Conservation (phyloP, 164 flowering plant species). For the Amborella trichopoda region DNA sequence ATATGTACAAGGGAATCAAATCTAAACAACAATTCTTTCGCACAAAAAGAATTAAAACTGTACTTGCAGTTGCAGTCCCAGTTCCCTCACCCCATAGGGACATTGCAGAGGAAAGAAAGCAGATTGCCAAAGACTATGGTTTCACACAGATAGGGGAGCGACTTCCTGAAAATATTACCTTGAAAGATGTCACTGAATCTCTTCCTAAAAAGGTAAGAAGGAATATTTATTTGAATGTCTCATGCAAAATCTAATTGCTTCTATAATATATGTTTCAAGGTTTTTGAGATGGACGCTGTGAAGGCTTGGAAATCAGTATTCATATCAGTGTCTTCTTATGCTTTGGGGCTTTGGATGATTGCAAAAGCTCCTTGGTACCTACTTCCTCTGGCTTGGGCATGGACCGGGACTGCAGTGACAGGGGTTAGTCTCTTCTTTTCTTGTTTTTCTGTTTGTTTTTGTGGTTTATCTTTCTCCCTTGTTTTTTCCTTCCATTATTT, state of each 20-base stretch:
- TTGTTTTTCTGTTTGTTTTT: background rate
- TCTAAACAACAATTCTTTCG: too few relatives aligned
- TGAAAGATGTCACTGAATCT: conserved; percentile 54
- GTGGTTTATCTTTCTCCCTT: background rate
- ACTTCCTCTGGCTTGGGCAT: conserved; percentile 98
- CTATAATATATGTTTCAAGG: conserved; percentile 22
- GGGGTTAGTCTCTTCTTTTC: conserved; percentile 49
- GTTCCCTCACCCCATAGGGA: conserved; percentile 28
- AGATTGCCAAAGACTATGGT: conserved; percentile 69
- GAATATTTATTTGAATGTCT: background rate
- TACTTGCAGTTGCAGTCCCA: conserved; percentile 54
- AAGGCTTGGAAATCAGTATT: conserved; percentile 81
- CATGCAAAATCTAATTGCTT: background rate
- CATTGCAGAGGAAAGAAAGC: conserved; percentile 37
- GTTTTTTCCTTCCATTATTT: background rate
- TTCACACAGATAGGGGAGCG: conserved; percentile 83
- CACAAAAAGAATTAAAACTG: too few relatives aligned
- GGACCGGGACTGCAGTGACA: conserved; percentile 92
- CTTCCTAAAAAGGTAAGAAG: conserved; percentile 69
- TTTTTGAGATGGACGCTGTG: conserved; percentile 76
- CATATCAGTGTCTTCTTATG: conserved; percentile 55
- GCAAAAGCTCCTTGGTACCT: conserved; percentile 94
- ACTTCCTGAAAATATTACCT: conserved; percentile 57
- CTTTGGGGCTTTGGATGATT: conserved; percentile 75
- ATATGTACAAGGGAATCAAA: too few relatives aligned